A percentile compares a stretch with the other conserved stretches of the same genome.
Conservation (phyloP, 257 asterid species). For the Cynanchum wilfordii region DNA sequence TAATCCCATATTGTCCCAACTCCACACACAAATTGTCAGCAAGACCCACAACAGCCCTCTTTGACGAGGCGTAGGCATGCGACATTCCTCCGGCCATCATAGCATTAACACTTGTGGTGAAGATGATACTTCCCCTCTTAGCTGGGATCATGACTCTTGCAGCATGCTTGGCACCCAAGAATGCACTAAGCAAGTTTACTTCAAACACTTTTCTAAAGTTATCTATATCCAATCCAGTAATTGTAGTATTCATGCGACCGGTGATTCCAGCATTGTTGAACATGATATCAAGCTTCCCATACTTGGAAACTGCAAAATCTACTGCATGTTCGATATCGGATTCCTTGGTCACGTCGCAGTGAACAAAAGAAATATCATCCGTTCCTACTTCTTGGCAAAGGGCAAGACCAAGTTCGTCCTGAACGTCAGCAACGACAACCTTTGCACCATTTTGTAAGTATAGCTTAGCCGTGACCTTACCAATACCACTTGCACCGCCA, state of each 20-base stretch:
- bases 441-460: constrained; percentile 5
- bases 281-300: constrained; percentile 16
- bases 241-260: not conserved
- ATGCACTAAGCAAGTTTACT: constrained; percentile 6
- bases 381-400: not conserved
- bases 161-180: constrained; percentile 33
- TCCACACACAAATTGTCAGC: constrained; percentile 24
- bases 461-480: not conserved
- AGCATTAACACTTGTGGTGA: constrained; percentile 28
- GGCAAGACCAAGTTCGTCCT: not conserved
- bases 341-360: constrained; percentile 13
- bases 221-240: too few relatives aligned
- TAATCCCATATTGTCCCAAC: constrained; percentile 28
- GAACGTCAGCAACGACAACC: constrained; percentile 7
- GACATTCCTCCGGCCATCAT: constrained; percentile 17
- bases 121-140: constrained; percentile 27
- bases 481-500: constrained; percentile 13
- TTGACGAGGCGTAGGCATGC: constrained; percentile 21
- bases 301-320: constrained; percentile 1
- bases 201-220: too few relatives aligned
- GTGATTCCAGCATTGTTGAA: constrained; percentile 4
- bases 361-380: constrained; percentile 1
- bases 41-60: constrained; percentile 31
- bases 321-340: not conserved
- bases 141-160: constrained; percentile 34